Percentiles rank a stretch among this genome's conserved stretches.
Conservation (phyloP, 2,329 filamentous ascomycete species). For the Talaromyces sp. region DNA sequence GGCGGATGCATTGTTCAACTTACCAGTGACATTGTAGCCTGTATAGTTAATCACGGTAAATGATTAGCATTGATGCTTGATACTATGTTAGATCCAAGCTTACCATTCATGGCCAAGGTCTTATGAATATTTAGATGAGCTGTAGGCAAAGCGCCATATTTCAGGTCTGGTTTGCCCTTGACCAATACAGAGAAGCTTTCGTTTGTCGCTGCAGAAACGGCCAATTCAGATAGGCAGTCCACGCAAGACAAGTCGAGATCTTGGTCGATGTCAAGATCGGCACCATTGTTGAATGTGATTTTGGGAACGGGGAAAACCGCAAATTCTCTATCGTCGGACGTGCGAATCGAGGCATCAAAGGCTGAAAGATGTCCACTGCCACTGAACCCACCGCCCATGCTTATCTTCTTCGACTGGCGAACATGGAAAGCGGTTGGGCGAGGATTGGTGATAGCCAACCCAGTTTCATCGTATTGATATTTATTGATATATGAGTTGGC, state of each 20-base stretch:
- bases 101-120: conserved; percentile 25
- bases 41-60: not conserved
- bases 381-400: conserved; percentile 22
- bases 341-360: conserved; percentile 26
- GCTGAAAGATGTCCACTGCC: conserved; percentile 25
- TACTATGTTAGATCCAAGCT: not conserved
- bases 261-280: conserved; percentile 24
- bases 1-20: not conserved
- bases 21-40: conserved; percentile 29
- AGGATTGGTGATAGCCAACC: conserved; percentile 28
- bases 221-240: conserved; percentile 26
- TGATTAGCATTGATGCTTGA: not conserved
- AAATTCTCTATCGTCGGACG: conserved; percentile 18
- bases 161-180: conserved; percentile 23
- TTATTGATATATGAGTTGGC: conserved; percentile 30
- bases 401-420: conserved; percentile 20
- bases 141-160: conserved; percentile 23
- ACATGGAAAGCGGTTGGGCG: conserved; percentile 27
- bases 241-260: conserved; percentile 28
- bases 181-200: conserved; percentile 20
- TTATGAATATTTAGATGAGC: conserved; percentile 29
- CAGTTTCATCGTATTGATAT: conserved; percentile 23
- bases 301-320: conserved; percentile 21
- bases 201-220: conserved; percentile 18
- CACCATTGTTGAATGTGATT: conserved; percentile 20